Conservation (phyloP, 352 stramenopile genomes). For the Phytophthora cactorum region DNA sequence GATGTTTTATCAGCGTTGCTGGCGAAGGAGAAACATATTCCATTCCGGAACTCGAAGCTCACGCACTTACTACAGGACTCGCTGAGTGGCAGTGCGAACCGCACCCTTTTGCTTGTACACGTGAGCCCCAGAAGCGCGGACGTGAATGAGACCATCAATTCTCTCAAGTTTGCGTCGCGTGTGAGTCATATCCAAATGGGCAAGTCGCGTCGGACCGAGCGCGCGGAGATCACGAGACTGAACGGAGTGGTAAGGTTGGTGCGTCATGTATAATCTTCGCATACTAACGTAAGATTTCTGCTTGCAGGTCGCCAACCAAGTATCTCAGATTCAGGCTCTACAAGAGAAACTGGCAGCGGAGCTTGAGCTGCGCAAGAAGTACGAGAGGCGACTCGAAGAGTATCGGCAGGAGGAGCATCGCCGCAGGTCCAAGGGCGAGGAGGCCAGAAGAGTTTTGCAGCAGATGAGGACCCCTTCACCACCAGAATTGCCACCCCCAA, state of each 20-base stretch:
- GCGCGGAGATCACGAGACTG: slow-evolving; percentile 65
- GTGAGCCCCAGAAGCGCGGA: slow-evolving; percentile 57
- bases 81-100: slow-evolving; percentile 46
- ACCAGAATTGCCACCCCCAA: slow-evolving; percentile 47
- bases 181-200: slow-evolving; percentile 52
- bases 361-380: slow-evolving; percentile 74
- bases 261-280: background rate
- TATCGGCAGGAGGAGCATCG: slow-evolving; percentile 71
- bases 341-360: slow-evolving; percentile 74
- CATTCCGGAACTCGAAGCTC: slow-evolving; percentile 87
- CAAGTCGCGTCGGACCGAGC: slow-evolving; percentile 52
- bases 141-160: slow-evolving; percentile 76
- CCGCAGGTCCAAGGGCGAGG: slow-evolving; percentile 55
- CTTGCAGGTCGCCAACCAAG: slow-evolving; percentile 62
- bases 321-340: slow-evolving; percentile 65
- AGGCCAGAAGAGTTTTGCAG: slow-evolving; percentile 47
- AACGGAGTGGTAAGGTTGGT: slow-evolving; percentile 57
- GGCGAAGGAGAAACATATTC: slow-evolving; percentile 83
- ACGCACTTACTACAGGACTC: slow-evolving; percentile 86
- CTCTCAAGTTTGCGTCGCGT: slow-evolving; percentile 78
- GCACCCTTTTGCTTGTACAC: slow-evolving; percentile 69
- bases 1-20: slow-evolving; percentile 75
- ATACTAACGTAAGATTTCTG: slow-evolving; percentile 1
- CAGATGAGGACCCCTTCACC: slow-evolving; percentile 48
- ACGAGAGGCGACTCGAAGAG: slow-evolving; percentile 76